These are phyloP conservation scores for Hortaea sp. DNA, from an alignment of 2,329 filamentous ascomycete genomes.

Conservation along the genomic window DNA sequence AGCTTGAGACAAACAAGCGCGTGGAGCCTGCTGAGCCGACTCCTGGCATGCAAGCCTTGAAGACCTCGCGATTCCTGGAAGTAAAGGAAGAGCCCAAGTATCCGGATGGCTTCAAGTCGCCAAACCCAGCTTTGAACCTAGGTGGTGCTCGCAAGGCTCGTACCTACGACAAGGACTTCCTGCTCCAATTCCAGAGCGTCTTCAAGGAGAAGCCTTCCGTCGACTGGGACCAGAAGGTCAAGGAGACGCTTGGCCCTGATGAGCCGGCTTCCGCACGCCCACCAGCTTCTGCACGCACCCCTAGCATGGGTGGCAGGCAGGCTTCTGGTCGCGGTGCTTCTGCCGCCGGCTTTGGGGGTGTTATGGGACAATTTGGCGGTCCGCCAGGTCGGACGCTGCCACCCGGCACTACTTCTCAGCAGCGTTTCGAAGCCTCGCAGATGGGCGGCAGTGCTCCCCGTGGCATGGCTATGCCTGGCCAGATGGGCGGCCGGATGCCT, in stretches of 20 bases:
- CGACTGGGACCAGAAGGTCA: slow-evolving; percentile 83
- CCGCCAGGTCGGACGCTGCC: slow-evolving; percentile 48
- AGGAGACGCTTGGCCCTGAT: slow-evolving; percentile 75
- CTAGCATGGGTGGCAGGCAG: slow-evolving; percentile 37
- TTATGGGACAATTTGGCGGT: slow-evolving; percentile 48
- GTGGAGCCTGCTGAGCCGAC: slow-evolving; percentile 89
- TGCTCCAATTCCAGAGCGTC: slow-evolving; percentile 90
- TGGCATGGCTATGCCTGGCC: slow-evolving; percentile 30
- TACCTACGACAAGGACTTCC: slow-evolving; percentile 90
- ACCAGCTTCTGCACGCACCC: slow-evolving; percentile 38
- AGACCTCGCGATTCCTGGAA: slow-evolving; percentile 79
- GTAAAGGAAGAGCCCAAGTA: slow-evolving; percentile 68
- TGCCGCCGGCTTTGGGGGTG: slow-evolving; percentile 34
- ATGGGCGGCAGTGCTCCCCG: slow-evolving; percentile 9
- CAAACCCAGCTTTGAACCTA: slow-evolving; percentile 85
- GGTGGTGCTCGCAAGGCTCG: slow-evolving; percentile 62
- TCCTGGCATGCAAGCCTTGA: slow-evolving; percentile 83
- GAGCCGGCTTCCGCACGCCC: slow-evolving; percentile 49
- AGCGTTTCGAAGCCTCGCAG: slow-evolving; percentile 50
- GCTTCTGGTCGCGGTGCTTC: slow-evolving; percentile 30
- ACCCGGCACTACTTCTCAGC: slow-evolving; percentile 64
- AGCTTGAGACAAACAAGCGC: slow-evolving; percentile 75
- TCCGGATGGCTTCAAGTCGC: slow-evolving; percentile 72
- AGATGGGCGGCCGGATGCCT: slow-evolving; percentile 49
- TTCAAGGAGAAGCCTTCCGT: slow-evolving; percentile 94